Evolutionary conservation across 331 rosid genomes (phyloP), one percentile per base, ranked within the genome.

Genomic region (Cydonia oblonga): DNA sequence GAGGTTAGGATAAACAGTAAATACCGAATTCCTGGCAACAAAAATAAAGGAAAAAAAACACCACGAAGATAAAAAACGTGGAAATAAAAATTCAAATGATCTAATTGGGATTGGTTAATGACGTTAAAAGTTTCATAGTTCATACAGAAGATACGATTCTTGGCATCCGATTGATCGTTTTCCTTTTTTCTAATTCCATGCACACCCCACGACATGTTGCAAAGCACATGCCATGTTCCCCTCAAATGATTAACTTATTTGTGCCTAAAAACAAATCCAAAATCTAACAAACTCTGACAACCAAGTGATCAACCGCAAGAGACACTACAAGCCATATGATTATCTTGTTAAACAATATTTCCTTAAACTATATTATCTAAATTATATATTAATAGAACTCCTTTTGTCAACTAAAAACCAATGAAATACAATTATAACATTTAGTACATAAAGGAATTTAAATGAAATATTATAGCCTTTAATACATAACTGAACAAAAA

Each of bases 231-330:
- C 44, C 77, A 75, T 69, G 51, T 56, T 30, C 85, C 52, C 59
- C 54, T 74, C 71, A 51, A 78, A 82, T 62, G 71, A 75, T 78
- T 14, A 66, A 54, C 74, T 30, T 74, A 23, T 72, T 53, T 81
- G 78, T 78, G 75, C 75, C 81, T 62, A 19, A 38, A 35, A 81
- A 73, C 62, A 81, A 73, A 86, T 80, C 76, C 69, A 77, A 83
- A 81, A 76, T 81, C 78, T 80, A 76, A 59, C 62, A 60, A 64
- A 56, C 76, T 72, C 90, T 75, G 83, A 76, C 82, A 54, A 30
- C 35, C 60, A 66, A 76, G 78, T 28, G 80, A 75, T 81, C 30
- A 65, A 26, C 32, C 5, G 53, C 16, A 29, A 72, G 64, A 49
- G 77, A 64, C 58, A 3, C 46, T 40, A 40, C 46, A 11, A 40